Base-by-base conservation (phyloP, 495 filamentous ascomycete species). In the Astrothelium subdiscretum region DNA sequence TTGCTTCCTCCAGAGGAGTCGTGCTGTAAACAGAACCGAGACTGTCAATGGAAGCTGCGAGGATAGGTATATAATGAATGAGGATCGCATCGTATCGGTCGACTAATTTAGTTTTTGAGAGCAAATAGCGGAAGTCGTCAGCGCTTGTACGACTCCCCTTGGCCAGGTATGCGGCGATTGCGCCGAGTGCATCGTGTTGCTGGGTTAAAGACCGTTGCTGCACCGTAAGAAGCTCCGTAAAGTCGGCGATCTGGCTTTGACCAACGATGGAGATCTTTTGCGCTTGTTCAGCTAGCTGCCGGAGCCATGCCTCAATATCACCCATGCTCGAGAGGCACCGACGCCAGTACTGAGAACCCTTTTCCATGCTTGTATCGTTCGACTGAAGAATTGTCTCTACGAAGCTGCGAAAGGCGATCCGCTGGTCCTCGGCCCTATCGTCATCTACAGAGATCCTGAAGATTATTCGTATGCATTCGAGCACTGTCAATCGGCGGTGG, bases 111-210 rank as follows among this genome's bases (percentile, higher is more conserved):
- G 92, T 70, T 13, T 79, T 76, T 29, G 75, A 76, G 40, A 96
- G 67, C 52, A 97, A 81, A 1, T 80, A 69, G 12, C 83, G 77
- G 66, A 96, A 89, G 71, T 96, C 90, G 38, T 83, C 77, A n/a
- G 82, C 69, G 43, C 75, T 78, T 1, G 87, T 85, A 61, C 85
- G 84, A 57, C 83, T 82, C 52, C 82, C 85, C 68, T 92, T 90
- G 60, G 94, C 81, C 11, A 95, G 79, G 67, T 88, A 83, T 63
- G 82, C 85, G 24, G 92, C 69, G 54, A 92, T 86, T 10, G 86
- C 81, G 1, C 85, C 84, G n/a, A 99, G 80, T 8, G 85, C 82
- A 71, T 97, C 92, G 70, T 97, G 95, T 72, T 97, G 92, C 68
- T 87, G 82, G 18, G 82, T 80, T 31, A 97, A 78, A 66, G 86